Evolutionary conservation across 371 early-diverging fungal species (phyloP).

Genomic region (Mucor velutinosus): DNA sequence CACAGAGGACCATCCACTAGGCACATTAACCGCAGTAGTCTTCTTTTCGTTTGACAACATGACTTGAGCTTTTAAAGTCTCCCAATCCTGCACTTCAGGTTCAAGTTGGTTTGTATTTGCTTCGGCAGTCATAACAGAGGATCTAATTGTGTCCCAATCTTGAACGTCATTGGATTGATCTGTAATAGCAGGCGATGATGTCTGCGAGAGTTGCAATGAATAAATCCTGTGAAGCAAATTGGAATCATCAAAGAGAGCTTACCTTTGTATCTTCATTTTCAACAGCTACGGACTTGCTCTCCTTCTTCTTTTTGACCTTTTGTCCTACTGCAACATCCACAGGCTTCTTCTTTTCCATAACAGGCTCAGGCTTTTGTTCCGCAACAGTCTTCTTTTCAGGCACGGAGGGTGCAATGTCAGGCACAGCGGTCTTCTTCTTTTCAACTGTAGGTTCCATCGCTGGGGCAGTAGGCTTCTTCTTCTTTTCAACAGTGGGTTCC

Average conservation of each 20-base stretch:
- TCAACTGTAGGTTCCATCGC: not conserved
- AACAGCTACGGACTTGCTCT: not conserved
- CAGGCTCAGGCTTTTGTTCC: not conserved
- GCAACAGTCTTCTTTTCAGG: not conserved
- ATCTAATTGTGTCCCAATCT: not conserved
- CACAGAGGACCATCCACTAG: slow-evolving; percentile 10
- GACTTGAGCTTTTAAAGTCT: slow-evolving; percentile 7
- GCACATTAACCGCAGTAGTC: not conserved
- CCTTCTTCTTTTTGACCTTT: not conserved
- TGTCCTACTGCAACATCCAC: not conserved
- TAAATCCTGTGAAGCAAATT: too few species aligned
- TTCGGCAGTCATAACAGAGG: not conserved
- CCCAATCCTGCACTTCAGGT: slow-evolving; percentile 13
- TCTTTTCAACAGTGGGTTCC: not conserved
- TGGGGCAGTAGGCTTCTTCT: not conserved
- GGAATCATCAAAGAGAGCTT: not conserved
- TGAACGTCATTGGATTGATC: slow-evolving; percentile 1
- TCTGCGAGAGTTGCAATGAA: too few species aligned
- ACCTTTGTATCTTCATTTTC: not conserved
- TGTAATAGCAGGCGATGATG: not conserved
- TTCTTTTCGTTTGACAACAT: not conserved
- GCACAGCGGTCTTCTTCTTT: not conserved
- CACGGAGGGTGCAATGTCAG: not conserved
- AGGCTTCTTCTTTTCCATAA: slow-evolving; percentile 2
- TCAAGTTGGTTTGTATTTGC: not conserved